Percentiles rank a stretch among this genome's conserved stretches.
Conservation (phyloP, 2,329 filamentous ascomycete species). For the Hypoxylon sp. region DNA sequence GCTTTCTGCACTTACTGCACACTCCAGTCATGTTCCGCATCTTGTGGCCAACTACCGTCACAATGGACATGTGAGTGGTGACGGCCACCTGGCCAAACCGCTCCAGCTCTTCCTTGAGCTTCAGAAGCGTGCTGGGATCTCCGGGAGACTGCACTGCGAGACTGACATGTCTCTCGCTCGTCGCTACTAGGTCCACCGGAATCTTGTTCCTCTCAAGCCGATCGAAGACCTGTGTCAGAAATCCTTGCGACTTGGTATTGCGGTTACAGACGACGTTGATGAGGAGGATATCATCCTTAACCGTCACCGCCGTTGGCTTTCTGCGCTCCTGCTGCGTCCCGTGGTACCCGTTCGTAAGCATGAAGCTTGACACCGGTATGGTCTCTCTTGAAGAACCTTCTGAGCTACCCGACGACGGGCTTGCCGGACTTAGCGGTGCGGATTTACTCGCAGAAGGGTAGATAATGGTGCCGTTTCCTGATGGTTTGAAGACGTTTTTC, state of each 20-base stretch:
- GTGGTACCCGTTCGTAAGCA: constrained; percentile 43
- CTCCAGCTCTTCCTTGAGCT: constrained; percentile 42
- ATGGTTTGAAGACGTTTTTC: constrained; percentile 73
- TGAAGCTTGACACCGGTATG: constrained; percentile 39
- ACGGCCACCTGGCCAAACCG: constrained; percentile 41
- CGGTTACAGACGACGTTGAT: constrained; percentile 44
- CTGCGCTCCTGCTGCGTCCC: constrained; percentile 42
- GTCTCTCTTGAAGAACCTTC: constrained; percentile 11
- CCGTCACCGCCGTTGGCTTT: constrained; percentile 43
- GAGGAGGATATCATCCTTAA: constrained; percentile 43
- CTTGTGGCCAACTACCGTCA: constrained; percentile 44
- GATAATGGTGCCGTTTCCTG: constrained; percentile 67
- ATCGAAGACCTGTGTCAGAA: constrained; percentile 42
- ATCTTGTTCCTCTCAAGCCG: constrained; percentile 43
- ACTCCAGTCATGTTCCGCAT: constrained; percentile 45
- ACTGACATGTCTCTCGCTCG: constrained; percentile 44
- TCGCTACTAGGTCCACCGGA: constrained; percentile 41
- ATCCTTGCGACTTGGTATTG: constrained; percentile 43
- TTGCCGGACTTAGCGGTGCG: constrained; percentile 22
- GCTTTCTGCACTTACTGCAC: constrained; percentile 37
- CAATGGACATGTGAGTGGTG: constrained; percentile 41
- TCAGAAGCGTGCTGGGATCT: constrained; percentile 32
- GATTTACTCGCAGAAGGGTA: constrained; percentile 55
- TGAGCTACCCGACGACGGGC: constrained; percentile 9
- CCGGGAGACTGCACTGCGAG: constrained; percentile 41